Percentiles rank a stretch among this genome's conserved stretches.
Evolutionary conservation across 2,329 filamentous ascomycete species (phyloP).

Genomic region (Sporothrix pallida): DNA sequence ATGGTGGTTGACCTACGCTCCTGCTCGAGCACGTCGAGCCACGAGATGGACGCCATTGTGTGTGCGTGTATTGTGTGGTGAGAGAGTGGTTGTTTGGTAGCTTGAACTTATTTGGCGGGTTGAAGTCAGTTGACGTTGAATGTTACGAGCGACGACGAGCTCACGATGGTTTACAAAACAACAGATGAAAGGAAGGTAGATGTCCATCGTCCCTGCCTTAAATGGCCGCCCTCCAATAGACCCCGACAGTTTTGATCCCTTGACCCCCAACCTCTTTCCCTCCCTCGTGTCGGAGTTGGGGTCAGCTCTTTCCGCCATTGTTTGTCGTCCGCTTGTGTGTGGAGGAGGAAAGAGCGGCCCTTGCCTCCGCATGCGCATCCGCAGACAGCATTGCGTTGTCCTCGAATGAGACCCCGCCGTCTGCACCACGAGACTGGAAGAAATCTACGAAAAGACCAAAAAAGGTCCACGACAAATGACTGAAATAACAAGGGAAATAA

Average conservation of each 20-base stretch:
- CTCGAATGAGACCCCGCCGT: conserved; percentile 7
- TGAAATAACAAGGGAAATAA: too few species aligned
- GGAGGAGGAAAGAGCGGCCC: too few species aligned
- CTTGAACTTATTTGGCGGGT: not conserved
- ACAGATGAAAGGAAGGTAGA: not conserved
- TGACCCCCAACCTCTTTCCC: not conserved
- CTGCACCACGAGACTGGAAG: not conserved
- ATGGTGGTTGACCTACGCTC: conserved; percentile 43
- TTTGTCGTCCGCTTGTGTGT: too few species aligned
- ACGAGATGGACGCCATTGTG: conserved; percentile 42
- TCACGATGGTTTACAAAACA: not conserved
- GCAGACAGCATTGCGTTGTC: too few species aligned
- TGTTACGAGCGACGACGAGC: not conserved
- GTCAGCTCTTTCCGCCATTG: not conserved
- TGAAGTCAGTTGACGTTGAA: not conserved
- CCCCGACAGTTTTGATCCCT: not conserved
- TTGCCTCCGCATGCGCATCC: too few species aligned
- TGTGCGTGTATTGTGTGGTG: not conserved
- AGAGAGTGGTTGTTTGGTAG: too few species aligned
- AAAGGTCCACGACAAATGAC: too few species aligned
- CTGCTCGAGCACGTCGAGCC: conserved; percentile 53
- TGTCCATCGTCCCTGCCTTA: not conserved
- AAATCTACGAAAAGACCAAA: not conserved
- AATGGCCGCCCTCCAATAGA: not conserved
- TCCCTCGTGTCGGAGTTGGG: not conserved